Conservation (phyloP, 2,329 filamentous ascomycete genomes). For the Pyrenophora tritici-repentis region DNA sequence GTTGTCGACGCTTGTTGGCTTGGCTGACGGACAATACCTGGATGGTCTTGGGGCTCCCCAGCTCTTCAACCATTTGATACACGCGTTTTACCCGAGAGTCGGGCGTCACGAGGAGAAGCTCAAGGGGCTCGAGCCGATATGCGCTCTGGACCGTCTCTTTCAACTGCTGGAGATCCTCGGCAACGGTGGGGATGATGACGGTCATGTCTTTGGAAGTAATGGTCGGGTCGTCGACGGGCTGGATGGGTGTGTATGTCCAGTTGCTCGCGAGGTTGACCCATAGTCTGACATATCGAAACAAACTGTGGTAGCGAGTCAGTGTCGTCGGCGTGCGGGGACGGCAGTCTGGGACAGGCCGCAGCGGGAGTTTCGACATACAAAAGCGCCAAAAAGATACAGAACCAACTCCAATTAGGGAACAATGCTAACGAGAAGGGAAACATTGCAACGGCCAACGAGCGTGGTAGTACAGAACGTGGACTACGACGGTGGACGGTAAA, state of each 20-base stretch:
- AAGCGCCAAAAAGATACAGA: constrained; percentile 43
- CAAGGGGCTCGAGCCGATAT: constrained; percentile 68
- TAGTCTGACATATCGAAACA: constrained; percentile 85
- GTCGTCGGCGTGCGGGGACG: constrained; percentile 10
- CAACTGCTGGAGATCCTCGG: constrained; percentile 82
- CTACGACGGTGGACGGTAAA: constrained; percentile 40
- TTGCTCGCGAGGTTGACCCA: constrained; percentile 78
- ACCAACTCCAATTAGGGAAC: constrained; percentile 49
- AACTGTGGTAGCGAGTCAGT: constrained; percentile 57
- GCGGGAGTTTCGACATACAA: constrained; percentile 36
- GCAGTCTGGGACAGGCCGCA: constrained; percentile 1
- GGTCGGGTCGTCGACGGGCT: constrained; percentile 78
- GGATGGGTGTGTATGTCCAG: constrained; percentile 83
- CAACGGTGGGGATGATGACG: constrained; percentile 90
- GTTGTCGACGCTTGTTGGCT: constrained; percentile 93
- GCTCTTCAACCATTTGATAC: constrained; percentile 59
- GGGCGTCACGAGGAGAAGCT: constrained; percentile 86
- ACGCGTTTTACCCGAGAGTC: constrained; percentile 75
- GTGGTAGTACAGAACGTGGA: constrained; percentile 44
- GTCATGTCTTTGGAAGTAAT: constrained; percentile 85
- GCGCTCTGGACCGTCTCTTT: constrained; percentile 80
- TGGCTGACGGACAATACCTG: constrained; percentile 77
- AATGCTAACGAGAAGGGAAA: constrained; percentile 45
- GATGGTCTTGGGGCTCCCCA: constrained; percentile 62
- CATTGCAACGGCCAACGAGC: constrained; percentile 47